These are phyloP conservation scores for Eutypa lata DNA, from an alignment of 2,329 filamentous ascomycete genomes.

Conservation along the genomic window DNA sequence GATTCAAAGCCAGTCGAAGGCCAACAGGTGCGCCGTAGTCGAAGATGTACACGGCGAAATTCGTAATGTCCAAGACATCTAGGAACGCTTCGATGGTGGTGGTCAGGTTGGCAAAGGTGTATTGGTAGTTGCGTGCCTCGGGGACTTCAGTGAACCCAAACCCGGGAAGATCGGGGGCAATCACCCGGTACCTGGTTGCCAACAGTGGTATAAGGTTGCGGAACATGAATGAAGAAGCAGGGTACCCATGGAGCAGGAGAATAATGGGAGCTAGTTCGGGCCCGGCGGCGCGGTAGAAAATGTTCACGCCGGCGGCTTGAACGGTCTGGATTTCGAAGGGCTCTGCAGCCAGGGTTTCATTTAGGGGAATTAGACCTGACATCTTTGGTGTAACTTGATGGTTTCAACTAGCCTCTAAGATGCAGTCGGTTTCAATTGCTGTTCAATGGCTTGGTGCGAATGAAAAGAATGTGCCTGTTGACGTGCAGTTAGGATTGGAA, in stretches of 20 bases:
- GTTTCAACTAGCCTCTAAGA: too few relatives aligned
- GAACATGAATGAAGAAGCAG: slow-evolving; percentile 40
- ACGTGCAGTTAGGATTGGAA: too few relatives aligned
- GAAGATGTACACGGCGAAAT: slow-evolving; percentile 58
- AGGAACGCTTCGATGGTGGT: slow-evolving; percentile 46
- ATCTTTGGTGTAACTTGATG: too few relatives aligned
- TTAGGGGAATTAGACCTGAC: background rate
- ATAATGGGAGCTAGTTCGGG: slow-evolving; percentile 30
- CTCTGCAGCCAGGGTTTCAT: background rate
- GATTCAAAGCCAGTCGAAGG: slow-evolving; percentile 48
- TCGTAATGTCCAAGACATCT: slow-evolving; percentile 40
- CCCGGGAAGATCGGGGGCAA: slow-evolving; percentile 59
- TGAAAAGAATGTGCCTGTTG: too few relatives aligned
- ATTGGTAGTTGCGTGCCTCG: slow-evolving; percentile 37
- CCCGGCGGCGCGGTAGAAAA: slow-evolving; percentile 40
- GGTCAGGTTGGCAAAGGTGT: slow-evolving; percentile 53
- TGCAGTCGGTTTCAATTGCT: too few relatives aligned
- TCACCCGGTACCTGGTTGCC: slow-evolving; percentile 34
- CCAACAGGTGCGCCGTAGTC: slow-evolving; percentile 60
- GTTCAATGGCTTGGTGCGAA: too few relatives aligned
- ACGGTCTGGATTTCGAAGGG: slow-evolving; percentile 13
- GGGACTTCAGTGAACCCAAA: slow-evolving; percentile 55
- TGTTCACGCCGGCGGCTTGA: slow-evolving; percentile 30
- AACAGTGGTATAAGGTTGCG: slow-evolving; percentile 42
- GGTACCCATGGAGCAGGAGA: slow-evolving; percentile 44